Evolutionary conservation across 768 basidiomycete genomes (phyloP).

Genomic region (Suillus luteus): DNA sequence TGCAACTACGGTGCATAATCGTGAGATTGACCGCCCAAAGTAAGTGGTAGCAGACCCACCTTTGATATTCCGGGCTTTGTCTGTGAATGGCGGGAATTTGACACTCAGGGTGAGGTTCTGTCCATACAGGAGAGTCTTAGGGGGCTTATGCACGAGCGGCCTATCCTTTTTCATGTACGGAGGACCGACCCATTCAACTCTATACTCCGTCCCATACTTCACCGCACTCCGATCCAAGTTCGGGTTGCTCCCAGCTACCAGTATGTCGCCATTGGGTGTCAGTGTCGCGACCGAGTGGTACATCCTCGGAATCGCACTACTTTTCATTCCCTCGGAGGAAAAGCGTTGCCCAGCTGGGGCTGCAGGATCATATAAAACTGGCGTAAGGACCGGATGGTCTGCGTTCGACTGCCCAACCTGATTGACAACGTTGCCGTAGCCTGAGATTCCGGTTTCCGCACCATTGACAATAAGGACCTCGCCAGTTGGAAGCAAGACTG

Average conservation of each 20-base stretch:
- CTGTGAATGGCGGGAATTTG: conserved; percentile 38
- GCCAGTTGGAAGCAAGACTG: conserved; percentile 80
- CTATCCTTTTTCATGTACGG: conserved; percentile 71
- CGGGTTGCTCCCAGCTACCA: conserved; percentile 85
- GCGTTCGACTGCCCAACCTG: conserved; percentile 81
- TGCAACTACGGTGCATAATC: conserved; percentile 46
- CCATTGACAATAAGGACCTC: conserved; percentile 77
- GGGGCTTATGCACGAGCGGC: conserved; percentile 46
- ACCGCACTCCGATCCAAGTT: conserved; percentile 76
- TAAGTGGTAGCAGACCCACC: conserved; percentile 38
- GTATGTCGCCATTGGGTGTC: conserved; percentile 67
- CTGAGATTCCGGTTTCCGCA: conserved; percentile 70
- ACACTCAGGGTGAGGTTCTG: conserved; percentile 50
- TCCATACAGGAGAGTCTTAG: conserved; percentile 46
- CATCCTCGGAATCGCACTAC: conserved; percentile 69
- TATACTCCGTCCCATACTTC: conserved; percentile 82
- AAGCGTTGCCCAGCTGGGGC: conserved; percentile 61
- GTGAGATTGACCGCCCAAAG: conserved; percentile 13
- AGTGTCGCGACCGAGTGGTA: conserved; percentile 86
- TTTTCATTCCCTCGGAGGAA: conserved; percentile 54
- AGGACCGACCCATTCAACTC: conserved; percentile 84
- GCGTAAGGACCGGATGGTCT: conserved; percentile 65
- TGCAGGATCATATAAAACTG: conserved; percentile 68
- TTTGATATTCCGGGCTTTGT: conserved; percentile 46
- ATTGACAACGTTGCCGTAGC: conserved; percentile 71